Base-by-base conservation (phyloP, 2,329 filamentous ascomycete species). In the Ceratocystis harringtonii region DNA sequence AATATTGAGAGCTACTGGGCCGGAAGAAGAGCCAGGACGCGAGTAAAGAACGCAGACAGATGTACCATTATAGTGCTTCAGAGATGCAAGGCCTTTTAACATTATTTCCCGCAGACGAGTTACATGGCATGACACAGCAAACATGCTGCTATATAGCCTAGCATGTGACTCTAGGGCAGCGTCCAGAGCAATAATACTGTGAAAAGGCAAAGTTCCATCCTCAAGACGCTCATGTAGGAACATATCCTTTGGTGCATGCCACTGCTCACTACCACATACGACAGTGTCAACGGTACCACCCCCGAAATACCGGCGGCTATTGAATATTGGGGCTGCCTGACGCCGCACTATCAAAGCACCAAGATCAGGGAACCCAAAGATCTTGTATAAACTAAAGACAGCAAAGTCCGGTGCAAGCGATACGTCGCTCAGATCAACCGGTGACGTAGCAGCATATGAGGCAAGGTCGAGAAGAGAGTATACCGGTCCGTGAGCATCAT, bases 1-100 rank as follows among this genome's bases (percentile, higher is more conserved):
- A 41, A 97, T 71, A 70, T 97, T 97, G 77, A 97, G 92, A 0
- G 92, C 85, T 30, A 96, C 75, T 7, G 92, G 82, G 0, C 92
- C 89, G 0, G 92, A 92, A 71, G 84, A 83, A 70, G 72, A 72
- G 12, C 71, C 63, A 1, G 72, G 69, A 17, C 72, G 68, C 0
- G 78, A 78, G 69, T 95, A 94, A 3, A 95, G 77, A 3, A 78
- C 74, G 70, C 88, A 92, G 1, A 90, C 85, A 0, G 76, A 73
- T 12, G 72, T 71, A 0, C 84, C 84, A 72, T 95, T 96, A 5
- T 77, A 77, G 74, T 99, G 92, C 19, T 75, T 79, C 67, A 96
- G 70, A 0, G 75, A 71, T 10, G 73, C 72, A 1, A 97, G 78
- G 0, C 80, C 80, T 22, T 80, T 70, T 68, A 84, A 79, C 5